Percentiles rank a stretch among this genome's conserved stretches.
Conservation (phyloP, 1,284 basidiomycete species). For the Leccinum angustisporum region DNA sequence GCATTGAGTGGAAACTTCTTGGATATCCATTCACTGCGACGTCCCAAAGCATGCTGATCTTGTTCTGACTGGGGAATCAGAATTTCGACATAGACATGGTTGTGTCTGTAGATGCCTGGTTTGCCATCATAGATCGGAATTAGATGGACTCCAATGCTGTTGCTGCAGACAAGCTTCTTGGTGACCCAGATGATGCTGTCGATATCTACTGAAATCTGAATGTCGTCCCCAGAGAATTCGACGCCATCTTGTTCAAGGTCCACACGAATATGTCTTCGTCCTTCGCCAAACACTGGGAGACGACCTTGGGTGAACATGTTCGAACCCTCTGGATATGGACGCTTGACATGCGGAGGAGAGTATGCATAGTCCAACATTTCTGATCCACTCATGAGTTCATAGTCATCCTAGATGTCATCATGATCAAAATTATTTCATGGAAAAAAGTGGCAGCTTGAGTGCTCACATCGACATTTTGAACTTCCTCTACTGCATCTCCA, state of each 20-base stretch:
- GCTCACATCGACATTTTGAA: background rate
- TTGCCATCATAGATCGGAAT: constrained; percentile 4
- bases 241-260: constrained; percentile 10
- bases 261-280: constrained; percentile 1
- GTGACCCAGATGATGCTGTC: constrained; percentile 21
- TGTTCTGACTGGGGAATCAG: background rate
- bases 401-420: background rate
- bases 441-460: background rate
- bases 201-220: constrained; percentile 12
- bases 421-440: too few species aligned
- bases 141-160: constrained; percentile 4
- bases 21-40: background rate
- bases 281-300: background rate
- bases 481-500: background rate
- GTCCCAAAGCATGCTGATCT: background rate
- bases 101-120: background rate
- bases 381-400: background rate
- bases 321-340: background rate
- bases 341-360: background rate
- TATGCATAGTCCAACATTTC: constrained; percentile 14
- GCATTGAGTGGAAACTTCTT: background rate
- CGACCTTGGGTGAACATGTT: constrained; percentile 9
- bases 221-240: background rate
- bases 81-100: background rate
- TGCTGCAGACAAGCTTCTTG: background rate